phyloP scores from a whole-genome alignment of 768 basidiomycete genomes.

The Arthromyces matolae region DNA sequence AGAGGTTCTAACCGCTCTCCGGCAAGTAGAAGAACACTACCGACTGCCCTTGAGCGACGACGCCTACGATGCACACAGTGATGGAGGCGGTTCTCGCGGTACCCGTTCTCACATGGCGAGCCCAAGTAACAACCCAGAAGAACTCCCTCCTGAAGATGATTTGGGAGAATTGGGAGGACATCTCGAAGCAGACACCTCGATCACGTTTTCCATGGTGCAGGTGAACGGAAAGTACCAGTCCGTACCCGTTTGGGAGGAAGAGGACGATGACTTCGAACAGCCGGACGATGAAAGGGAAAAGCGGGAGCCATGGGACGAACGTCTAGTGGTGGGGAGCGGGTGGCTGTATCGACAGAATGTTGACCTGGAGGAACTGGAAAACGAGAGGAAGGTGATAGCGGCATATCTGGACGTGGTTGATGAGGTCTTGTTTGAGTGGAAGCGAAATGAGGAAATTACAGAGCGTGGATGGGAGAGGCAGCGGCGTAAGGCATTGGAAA shows the following conservation, averaged over 20 bases:
- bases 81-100: constrained; percentile 47
- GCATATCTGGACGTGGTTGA: constrained; percentile 78
- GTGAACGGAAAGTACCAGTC: constrained; percentile 62
- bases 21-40: constrained; percentile 75
- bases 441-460: constrained; percentile 40
- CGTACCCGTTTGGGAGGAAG: constrained; percentile 82
- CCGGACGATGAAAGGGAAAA: constrained; percentile 45
- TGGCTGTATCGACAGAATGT: constrained; percentile 79
- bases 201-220: constrained; percentile 66
- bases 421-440: constrained; percentile 68
- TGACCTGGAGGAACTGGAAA: constrained; percentile 44
- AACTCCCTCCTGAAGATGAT: constrained; percentile 38
- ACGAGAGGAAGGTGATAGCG: constrained; percentile 54
- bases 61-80: constrained; percentile 79
- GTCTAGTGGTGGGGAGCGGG: constrained; percentile 73
- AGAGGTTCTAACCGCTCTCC: constrained; percentile 76
- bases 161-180: constrained; percentile 19
- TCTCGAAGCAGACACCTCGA: constrained; percentile 55
- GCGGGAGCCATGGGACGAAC: constrained; percentile 76
- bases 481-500: constrained; percentile 41
- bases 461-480: constrained; percentile 48
- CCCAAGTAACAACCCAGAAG: constrained; percentile 30
- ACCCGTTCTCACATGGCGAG: constrained; percentile 42
- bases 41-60: constrained; percentile 77
- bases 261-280: constrained; percentile 39